Base-by-base conservation (phyloP, 257 asterid species). In the Ehretia macrophylla region DNA sequence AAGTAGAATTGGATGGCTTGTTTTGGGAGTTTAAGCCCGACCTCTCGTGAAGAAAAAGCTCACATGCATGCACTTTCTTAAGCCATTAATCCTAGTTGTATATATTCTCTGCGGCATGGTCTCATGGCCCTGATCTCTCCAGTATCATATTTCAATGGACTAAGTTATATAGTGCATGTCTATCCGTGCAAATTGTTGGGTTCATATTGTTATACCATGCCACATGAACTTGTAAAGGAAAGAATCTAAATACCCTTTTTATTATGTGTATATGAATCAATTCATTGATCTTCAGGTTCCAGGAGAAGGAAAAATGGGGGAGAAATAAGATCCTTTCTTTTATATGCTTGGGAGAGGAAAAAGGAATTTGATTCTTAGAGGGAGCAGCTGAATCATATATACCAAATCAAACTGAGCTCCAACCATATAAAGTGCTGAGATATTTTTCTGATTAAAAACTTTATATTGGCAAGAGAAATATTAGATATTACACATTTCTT, bases 91-190 rank as follows among this genome's bases (percentile, higher is more conserved):
- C 37, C 69, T 51, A 63, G n/a, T 69, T 70, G 75, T 58, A 40
- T 52, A 64, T 70, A 70, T 70, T 58, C 71, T 22, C n/a, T n/a
- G n/a, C n/a, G n/a, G 65, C 69, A 69, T 63, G 61, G 65, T 63
- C 27, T 60, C 45, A 38, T 47, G 67, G 60, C 38, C 62, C 54
- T 17, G 3, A 2, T 4, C 3, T 47, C 14, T 52, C 49, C 27
- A 57, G 11, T 61, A 37, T 62, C 17, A 12, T 42, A 14, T 53
- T 58, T 58, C 45, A 51, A 56, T 74, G 78, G 82, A 68, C 62
- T 49, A 17, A 21, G 37, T n/a, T n/a, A n/a, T 56, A 17, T 63
- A 77, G 44, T 66, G 73, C 75, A 74, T 66, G 74, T 68, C 73
- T 58, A 44, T 57, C 69, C 46, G 52, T 55, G n/a, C 60, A 58